A percentile compares a stretch with the other conserved stretches of the same genome.
phyloP scores from a whole-genome alignment of 2,329 filamentous ascomycete genomes.

The Ophiostoma triangulosporum region DNA sequence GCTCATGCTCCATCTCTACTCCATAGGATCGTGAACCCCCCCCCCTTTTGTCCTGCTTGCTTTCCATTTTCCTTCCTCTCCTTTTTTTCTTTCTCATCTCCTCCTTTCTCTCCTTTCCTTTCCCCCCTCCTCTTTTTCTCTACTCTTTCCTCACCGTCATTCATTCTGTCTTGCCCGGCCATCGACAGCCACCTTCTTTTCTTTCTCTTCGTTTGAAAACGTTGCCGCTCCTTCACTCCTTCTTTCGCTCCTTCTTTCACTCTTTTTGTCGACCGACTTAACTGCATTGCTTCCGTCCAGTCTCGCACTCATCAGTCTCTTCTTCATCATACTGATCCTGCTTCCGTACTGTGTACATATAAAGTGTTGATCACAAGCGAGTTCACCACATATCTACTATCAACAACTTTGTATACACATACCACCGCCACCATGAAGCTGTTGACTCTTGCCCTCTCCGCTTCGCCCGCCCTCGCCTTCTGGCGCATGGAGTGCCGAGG shows the following conservation, averaged over 20 bases:
- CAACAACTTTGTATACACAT: background rate
- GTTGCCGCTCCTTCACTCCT: constrained; percentile 3
- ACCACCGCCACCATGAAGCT: background rate
- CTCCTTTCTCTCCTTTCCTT: background rate
- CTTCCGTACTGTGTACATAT: background rate
- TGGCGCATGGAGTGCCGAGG: constrained; percentile 82
- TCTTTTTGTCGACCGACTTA: background rate
- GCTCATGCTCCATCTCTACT: too few relatives aligned
- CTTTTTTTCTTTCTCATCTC: background rate
- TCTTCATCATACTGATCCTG: background rate
- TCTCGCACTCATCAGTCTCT: background rate
- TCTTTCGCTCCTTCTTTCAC: too few relatives aligned
- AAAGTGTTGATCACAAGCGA: background rate
- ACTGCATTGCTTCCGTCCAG: background rate
- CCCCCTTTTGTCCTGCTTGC: background rate
- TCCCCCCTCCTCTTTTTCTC: background rate
- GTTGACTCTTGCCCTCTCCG: constrained; percentile 5
- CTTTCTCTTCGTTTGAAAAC: background rate
- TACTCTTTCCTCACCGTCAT: background rate
- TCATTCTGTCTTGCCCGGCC: background rate
- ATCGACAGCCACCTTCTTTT: background rate
- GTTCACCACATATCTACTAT: background rate
- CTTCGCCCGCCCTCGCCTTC: constrained; percentile 42
- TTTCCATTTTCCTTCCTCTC: background rate
- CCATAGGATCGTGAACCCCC: background rate